Evolutionary conservation across 441 rosid genomes (phyloP).

Genomic region (Dalechampia spathulata): DNA sequence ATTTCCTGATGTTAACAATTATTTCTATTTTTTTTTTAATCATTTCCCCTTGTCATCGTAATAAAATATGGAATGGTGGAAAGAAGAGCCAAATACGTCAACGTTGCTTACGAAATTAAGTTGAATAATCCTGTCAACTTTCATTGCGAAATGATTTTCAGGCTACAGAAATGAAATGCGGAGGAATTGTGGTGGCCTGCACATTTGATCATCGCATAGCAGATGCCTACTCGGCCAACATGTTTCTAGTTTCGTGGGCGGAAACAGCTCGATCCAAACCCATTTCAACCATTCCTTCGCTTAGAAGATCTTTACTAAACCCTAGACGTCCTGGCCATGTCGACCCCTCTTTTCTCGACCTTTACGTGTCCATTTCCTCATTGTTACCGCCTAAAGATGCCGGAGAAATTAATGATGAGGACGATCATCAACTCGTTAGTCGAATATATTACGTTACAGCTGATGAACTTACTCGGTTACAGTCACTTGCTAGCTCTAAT

Average conservation of each 20-base stretch:
- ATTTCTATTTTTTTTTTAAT: no score
- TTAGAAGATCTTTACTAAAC: constrained; percentile 55
- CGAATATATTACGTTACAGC: constrained; percentile 49
- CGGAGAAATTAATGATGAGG: neutral
- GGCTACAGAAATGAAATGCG: constrained; percentile 64
- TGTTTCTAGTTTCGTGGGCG: constrained; percentile 79
- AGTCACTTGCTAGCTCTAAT: constrained; percentile 34
- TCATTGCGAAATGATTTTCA: no score
- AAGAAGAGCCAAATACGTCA: no score
- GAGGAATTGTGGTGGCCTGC: constrained; percentile 64
- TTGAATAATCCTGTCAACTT: no score
- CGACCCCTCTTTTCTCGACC: constrained; percentile 32
- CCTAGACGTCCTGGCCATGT: constrained; percentile 46
- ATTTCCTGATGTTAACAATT: no score
- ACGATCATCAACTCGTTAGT: constrained; percentile 33
- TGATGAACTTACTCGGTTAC: constrained; percentile 39
- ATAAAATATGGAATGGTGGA: no score
- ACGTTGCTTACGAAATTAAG: no score
- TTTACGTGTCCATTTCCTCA: constrained; percentile 45
- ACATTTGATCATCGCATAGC: constrained; percentile 81
- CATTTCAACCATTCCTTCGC: constrained; percentile 40
- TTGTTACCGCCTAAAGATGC: constrained; percentile 33
- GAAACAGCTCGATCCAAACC: constrained; percentile 41
- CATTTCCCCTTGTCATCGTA: no score
- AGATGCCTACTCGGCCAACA: constrained; percentile 67